These are phyloP conservation scores for Trypethelium eluteriae DNA, from an alignment of 495 filamentous ascomycete species.

Conservation along the genomic window DNA sequence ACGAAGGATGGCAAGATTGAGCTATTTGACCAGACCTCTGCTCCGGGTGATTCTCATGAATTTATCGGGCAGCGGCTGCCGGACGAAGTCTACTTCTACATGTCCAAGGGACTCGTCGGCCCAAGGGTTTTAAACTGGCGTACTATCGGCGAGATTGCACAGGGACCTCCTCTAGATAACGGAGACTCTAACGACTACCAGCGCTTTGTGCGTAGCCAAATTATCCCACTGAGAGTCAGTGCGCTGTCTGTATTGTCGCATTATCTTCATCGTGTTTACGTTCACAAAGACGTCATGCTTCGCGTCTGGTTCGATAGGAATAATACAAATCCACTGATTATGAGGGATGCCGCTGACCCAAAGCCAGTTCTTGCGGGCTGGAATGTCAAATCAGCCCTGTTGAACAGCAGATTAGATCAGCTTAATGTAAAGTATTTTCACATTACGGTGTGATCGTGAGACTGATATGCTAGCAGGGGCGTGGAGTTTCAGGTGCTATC, in stretches of 20 bases:
- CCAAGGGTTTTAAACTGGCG: conserved; percentile 74
- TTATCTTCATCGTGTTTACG: conserved; percentile 70
- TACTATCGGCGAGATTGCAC: conserved; percentile 63
- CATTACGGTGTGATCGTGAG: neutral
- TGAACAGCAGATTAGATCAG: neutral
- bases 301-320: conserved; percentile 79
- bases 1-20: conserved; percentile 65
- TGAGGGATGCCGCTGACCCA: conserved; percentile 50
- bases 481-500: neutral
- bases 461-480: neutral
- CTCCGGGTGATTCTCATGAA: conserved; percentile 75
- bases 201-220: conserved; percentile 60
- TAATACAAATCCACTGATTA: conserved; percentile 53
- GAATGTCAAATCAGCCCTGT: conserved; percentile 45
- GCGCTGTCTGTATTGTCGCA: conserved; percentile 69
- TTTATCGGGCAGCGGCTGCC: conserved; percentile 85
- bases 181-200: conserved; percentile 74
- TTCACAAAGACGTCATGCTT: conserved; percentile 64
- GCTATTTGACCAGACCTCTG: conserved; percentile 57
- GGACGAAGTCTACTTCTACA: conserved; percentile 85
- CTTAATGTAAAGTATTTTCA: neutral
- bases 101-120: conserved; percentile 73
- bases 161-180: conserved; percentile 72
- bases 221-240: conserved; percentile 64
- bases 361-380: conserved; percentile 58